Conservation (phyloP, 331 rosid species). For the Malus hybrid region DNA sequence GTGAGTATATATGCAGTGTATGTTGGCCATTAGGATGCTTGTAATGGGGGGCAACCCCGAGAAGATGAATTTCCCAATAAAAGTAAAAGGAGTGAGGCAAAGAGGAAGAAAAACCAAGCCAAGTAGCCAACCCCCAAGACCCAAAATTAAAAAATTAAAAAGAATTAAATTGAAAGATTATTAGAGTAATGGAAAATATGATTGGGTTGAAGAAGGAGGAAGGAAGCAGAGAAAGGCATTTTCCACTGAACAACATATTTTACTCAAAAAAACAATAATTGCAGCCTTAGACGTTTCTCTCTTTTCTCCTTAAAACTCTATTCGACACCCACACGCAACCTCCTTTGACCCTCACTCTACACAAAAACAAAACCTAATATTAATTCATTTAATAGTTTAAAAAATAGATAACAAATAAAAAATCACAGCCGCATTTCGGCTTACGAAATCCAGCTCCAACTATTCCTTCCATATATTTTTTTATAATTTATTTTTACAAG, state of each 20-base stretch:
- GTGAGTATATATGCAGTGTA: neutral
- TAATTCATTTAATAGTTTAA: neutral
- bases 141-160: neutral
- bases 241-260: slow-evolving; percentile 29
- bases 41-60: slow-evolving; percentile 25
- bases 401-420: neutral
- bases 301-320: slow-evolving; percentile 9
- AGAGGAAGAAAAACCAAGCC: neutral
- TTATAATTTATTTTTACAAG: slow-evolving; percentile 12
- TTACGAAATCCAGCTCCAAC: slow-evolving; percentile 39
- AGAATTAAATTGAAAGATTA: neutral
- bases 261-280: slow-evolving; percentile 64
- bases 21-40: slow-evolving; percentile 25
- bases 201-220: neutral
- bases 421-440: slow-evolving; percentile 61
- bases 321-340: slow-evolving; percentile 81
- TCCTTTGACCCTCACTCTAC: slow-evolving; percentile 44
- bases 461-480: slow-evolving; percentile 8
- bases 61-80: slow-evolving; percentile 9
- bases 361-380: neutral
- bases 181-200: neutral
- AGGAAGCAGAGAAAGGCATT: slow-evolving; percentile 13
- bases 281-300: slow-evolving; percentile 61
- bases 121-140: neutral
- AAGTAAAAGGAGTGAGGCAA: neutral